These are phyloP conservation scores for Hansenula lynferdii DNA, from an alignment of 1,139 yeast species.

Conservation along the genomic window DNA sequence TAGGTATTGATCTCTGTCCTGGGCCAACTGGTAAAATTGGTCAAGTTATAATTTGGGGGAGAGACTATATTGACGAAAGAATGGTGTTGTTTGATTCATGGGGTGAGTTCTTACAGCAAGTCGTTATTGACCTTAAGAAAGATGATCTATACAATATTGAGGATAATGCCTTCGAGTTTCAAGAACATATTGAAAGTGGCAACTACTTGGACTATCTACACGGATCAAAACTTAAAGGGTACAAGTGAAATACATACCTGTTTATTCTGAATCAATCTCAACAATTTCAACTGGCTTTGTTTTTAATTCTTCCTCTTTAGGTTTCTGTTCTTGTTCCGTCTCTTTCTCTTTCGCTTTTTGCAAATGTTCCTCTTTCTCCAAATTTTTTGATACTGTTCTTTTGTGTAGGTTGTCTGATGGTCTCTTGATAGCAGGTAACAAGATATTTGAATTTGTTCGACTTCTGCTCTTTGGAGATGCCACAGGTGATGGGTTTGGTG, in stretches of 20 bases:
- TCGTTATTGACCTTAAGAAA: slow-evolving; percentile 46
- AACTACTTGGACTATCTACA: slow-evolving; percentile 11
- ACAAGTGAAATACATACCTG: too few species aligned
- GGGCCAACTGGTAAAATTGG: slow-evolving; percentile 60
- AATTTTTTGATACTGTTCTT: not conserved
- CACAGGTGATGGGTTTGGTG: slow-evolving; percentile 13
- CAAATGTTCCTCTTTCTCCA: not conserved
- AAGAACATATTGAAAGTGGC: slow-evolving; percentile 28
- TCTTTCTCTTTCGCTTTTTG: not conserved
- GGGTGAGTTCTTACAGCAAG: slow-evolving; percentile 47
- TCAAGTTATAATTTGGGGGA: slow-evolving; percentile 57
- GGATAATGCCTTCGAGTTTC: slow-evolving; percentile 44
- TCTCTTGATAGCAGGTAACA: not conserved
- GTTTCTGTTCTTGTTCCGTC: not conserved
- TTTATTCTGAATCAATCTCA: not conserved
- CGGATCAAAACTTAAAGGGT: slow-evolving; percentile 2
- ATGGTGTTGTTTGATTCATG: slow-evolving; percentile 53
- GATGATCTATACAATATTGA: slow-evolving; percentile 51
- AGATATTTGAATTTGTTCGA: not conserved
- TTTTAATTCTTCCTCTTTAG: not conserved
- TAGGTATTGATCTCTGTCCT: slow-evolving; percentile 60
- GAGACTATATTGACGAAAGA: slow-evolving; percentile 55
- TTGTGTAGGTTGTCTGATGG: slow-evolving; percentile 1
- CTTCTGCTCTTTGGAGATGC: slow-evolving; percentile 10
- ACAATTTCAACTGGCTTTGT: not conserved